Evolutionary conservation across 768 basidiomycete genomes (phyloP).

Genomic region (Calocera cornea): DNA sequence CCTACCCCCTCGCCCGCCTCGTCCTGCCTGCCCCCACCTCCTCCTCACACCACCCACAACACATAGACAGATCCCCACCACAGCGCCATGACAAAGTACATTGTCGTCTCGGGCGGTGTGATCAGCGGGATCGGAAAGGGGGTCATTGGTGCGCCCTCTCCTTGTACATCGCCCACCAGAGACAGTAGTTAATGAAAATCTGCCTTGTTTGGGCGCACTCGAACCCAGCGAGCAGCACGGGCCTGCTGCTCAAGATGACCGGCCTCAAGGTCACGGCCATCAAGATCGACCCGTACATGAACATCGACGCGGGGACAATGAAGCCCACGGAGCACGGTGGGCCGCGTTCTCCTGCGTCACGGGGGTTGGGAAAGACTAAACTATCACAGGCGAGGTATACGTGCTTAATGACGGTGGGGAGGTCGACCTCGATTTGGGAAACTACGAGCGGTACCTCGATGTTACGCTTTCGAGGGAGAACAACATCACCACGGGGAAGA

Average conservation of each 20-base stretch:
- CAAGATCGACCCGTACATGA: constrained; percentile 99
- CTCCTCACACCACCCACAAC: background rate
- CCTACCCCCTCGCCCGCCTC: background rate
- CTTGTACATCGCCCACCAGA: background rate
- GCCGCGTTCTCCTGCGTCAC: constrained; percentile 17
- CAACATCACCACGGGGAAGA: constrained; percentile 98
- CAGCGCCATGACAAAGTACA: constrained; percentile 97
- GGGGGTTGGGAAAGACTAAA: background rate
- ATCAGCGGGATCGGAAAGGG: constrained; percentile 99
- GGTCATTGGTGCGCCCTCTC: constrained; percentile 66
- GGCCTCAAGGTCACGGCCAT: constrained; percentile 96
- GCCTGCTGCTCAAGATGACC: constrained; percentile 83
- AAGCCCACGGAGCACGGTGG: constrained; percentile 93
- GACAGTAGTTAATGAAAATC: constrained; percentile 9
- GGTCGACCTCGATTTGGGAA: constrained; percentile 93
- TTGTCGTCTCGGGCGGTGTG: constrained; percentile 90
- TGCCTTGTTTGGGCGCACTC: constrained; percentile 12
- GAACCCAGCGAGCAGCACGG: constrained; percentile 90
- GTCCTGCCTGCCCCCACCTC: background rate
- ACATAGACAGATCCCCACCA: background rate
- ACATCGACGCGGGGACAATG: constrained; percentile 99
- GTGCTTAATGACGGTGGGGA: constrained; percentile 97
- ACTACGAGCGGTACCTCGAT: constrained; percentile 95
- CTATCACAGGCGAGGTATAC: constrained; percentile 73
- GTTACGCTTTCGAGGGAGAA: constrained; percentile 89